phyloP scores from a whole-genome alignment of 2,329 filamentous ascomycete species.

The Amylocarpus encephaloides region DNA sequence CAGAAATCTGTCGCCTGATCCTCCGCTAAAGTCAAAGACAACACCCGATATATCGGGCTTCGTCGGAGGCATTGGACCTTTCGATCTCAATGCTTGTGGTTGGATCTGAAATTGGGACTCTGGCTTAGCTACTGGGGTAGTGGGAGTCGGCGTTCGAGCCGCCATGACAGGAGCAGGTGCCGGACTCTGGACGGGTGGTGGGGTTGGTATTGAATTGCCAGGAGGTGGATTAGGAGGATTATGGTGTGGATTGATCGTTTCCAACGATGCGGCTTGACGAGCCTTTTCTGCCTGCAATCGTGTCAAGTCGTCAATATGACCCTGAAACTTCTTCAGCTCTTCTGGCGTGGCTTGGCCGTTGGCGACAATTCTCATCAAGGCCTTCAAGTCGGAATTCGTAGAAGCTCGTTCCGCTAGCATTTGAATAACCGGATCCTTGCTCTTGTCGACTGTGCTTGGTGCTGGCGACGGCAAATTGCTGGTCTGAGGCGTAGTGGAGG shows the following conservation, averaged over 20 bases:
- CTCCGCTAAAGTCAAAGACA: slow-evolving; percentile 61
- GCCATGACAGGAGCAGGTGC: neutral
- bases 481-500: slow-evolving; percentile 9
- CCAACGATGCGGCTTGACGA: slow-evolving; percentile 45
- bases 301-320: slow-evolving; percentile 72
- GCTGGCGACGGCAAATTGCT: slow-evolving; percentile 3
- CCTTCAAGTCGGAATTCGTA: slow-evolving; percentile 64
- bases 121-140: slow-evolving; percentile 16
- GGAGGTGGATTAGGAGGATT: slow-evolving; percentile 12
- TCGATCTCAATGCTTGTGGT: slow-evolving; percentile 53
- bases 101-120: slow-evolving; percentile 27
- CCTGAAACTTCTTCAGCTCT: slow-evolving; percentile 70
- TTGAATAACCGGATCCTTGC: slow-evolving; percentile 72
- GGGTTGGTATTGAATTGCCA: slow-evolving; percentile 11
- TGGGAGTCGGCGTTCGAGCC: slow-evolving; percentile 13
- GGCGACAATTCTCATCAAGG: slow-evolving; percentile 78
- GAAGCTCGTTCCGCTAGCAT: slow-evolving; percentile 71
- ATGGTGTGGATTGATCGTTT: slow-evolving; percentile 20
- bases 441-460: slow-evolving; percentile 29
- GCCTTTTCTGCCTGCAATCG: slow-evolving; percentile 48
- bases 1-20: slow-evolving; percentile 66
- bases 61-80: slow-evolving; percentile 47
- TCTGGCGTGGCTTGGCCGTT: slow-evolving; percentile 64
- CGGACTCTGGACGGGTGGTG: slow-evolving; percentile 4
- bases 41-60: slow-evolving; percentile 60